phyloP scores from a whole-genome alignment of 192 early-diverging fungal genomes.

The Umbelopsis ramanniana region DNA sequence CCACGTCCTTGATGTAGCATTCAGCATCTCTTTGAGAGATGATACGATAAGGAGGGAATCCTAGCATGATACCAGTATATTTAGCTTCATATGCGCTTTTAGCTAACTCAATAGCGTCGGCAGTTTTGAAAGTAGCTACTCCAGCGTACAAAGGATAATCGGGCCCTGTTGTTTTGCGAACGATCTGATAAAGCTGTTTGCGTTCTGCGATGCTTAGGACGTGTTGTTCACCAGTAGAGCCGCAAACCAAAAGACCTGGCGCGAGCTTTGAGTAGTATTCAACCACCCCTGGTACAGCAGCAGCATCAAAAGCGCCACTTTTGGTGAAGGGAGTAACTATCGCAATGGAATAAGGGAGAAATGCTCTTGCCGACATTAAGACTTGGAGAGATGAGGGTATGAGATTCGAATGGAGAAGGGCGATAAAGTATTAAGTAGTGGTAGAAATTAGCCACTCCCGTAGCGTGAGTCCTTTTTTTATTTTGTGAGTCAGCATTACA shows the following conservation, averaged over 20 bases:
- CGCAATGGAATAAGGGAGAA: slow-evolving; percentile 30
- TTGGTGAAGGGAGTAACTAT: slow-evolving; percentile 32
- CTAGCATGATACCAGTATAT: slow-evolving; percentile 30
- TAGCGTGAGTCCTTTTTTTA: no score
- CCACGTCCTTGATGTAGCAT: slow-evolving; percentile 17
- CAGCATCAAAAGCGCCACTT: slow-evolving; percentile 15
- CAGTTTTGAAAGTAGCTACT: slow-evolving; percentile 32
- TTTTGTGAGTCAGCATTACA: no score
- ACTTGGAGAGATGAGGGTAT: neutral
- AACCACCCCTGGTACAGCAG: slow-evolving; percentile 22
- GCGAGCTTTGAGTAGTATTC: slow-evolving; percentile 22
- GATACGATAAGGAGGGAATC: slow-evolving; percentile 29
- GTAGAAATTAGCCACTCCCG: no score
- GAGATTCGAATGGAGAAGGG: neutral
- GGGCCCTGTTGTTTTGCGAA: neutral
- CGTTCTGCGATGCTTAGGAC: slow-evolving; percentile 28
- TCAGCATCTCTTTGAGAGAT: slow-evolving; percentile 25
- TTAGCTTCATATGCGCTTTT: neutral
- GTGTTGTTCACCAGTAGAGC: slow-evolving; percentile 32
- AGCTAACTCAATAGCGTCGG: slow-evolving; percentile 24
- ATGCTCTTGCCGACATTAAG: slow-evolving; percentile 16
- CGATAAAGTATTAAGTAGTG: no score
- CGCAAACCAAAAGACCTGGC: slow-evolving; percentile 28
- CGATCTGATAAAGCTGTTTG: slow-evolving; percentile 17
- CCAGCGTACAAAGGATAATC: slow-evolving; percentile 28